A percentile compares a stretch with the other conserved stretches of the same genome.
These are phyloP conservation scores for Sparassis latifolia DNA, from an alignment of 1,284 basidiomycete species.

Conservation along the genomic window DNA sequence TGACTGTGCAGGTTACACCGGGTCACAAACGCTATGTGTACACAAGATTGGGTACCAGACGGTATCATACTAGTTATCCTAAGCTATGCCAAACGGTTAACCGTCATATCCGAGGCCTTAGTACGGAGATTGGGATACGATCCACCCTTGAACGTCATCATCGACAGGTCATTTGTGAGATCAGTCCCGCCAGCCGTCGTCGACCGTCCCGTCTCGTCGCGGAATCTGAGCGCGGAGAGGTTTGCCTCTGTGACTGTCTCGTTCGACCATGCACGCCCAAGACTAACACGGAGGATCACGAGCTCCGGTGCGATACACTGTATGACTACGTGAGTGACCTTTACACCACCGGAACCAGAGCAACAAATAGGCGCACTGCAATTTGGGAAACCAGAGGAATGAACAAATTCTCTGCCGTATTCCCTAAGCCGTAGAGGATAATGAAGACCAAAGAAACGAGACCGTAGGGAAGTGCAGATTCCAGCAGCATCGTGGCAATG, in stretches of 20 bases:
- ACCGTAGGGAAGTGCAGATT: constrained; percentile 6
- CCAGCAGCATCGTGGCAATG: constrained; percentile 3
- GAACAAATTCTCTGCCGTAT: constrained; percentile 4
- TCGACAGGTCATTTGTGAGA: not conserved
- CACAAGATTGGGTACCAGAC: too few species aligned
- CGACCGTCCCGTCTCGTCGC: not conserved
- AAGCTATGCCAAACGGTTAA: too few species aligned
- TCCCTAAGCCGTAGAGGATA: constrained; percentile 1
- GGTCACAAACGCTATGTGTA: too few species aligned
- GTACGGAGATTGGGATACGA: not conserved
- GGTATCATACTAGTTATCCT: too few species aligned
- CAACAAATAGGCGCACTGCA: too few species aligned
- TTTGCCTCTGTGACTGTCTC: not conserved
- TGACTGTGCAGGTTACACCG: too few species aligned
- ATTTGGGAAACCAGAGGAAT: constrained; percentile 7
- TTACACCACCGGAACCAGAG: not conserved
- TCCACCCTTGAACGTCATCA: not conserved
- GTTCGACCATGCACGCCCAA: not conserved
- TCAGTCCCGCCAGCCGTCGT: not conserved
- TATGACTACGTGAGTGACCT: not conserved
- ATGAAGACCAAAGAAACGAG: constrained; percentile 6
- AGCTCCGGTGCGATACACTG: constrained; percentile 1
- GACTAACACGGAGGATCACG: not conserved
- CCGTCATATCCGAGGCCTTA: not conserved
- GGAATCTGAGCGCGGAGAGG: not conserved